phyloP scores from a whole-genome alignment of 139 green algal species.

The Chlamydomonas sp. region DNA sequence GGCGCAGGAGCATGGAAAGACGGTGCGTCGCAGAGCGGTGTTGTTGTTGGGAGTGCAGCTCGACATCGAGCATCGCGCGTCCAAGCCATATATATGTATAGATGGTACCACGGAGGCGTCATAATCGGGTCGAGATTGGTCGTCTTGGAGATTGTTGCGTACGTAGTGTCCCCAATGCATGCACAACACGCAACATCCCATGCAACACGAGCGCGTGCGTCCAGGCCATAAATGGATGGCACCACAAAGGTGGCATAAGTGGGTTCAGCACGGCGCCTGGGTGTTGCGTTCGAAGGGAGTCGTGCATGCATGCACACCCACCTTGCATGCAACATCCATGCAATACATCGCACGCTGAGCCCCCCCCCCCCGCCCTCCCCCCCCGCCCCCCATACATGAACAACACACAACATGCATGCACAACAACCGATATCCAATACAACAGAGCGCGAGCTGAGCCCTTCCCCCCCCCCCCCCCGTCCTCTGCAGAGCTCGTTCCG shows the following conservation, averaged over 20 bases:
- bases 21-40: not conserved
- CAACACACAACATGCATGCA: not conserved
- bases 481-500: constrained; percentile 8
- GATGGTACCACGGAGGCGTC: not conserved
- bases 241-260: not conserved
- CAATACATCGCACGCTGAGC: not conserved
- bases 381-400: not conserved
- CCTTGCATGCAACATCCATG: not conserved
- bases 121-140: not conserved
- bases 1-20: constrained; percentile 11
- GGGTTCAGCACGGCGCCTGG: not conserved
- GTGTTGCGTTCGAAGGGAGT: not conserved
- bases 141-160: not conserved
- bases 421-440: not conserved
- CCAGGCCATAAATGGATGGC: not conserved
- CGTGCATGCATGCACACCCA: not conserved
- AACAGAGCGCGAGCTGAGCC: not conserved
- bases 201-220: not conserved
- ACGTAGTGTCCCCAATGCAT: not conserved
- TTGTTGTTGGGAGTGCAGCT: not conserved
- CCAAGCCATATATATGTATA: too few species aligned
- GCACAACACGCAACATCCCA: not conserved
- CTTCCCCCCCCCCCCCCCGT: not conserved
- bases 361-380: not conserved
- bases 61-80: not conserved